Evolutionary conservation across 2,329 filamentous ascomycete species (phyloP), one percentile per base, ranked within the genome.

Genomic region (Monilinia polystroma): DNA sequence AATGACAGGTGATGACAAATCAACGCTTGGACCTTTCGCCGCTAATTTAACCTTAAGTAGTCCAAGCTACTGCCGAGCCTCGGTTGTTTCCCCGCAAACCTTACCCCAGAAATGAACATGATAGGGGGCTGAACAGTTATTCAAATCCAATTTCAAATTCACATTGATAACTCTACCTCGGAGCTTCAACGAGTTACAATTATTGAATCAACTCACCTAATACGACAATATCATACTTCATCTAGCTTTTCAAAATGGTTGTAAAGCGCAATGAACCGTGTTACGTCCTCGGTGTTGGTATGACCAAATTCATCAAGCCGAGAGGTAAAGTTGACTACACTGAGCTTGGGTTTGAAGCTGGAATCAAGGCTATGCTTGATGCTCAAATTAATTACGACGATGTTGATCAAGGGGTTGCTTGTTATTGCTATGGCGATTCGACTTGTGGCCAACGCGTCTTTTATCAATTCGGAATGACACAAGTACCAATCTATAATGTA

Each of bases 221-320:
- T 23, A 20, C 2, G 11, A 51, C n/a, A 43, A 5, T 10, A 43
- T 16, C 14, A 14, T 43, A 10, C 3, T 10, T 23, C 56, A 32
- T 11, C 2, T 7, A 3, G 1, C 7, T 10, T 16, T 12, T 54
- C 56, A 72, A 26, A 7, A 73, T 73, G 72, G 71, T 72, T 54
- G 70, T 71, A 55, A 72, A 72, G 63, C 72, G 67, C 76, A 72
- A 70, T 29, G 65, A 70, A 32, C 82, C 83, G 68, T 82, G 82
- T 83, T 98, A 98, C 83, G 91, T 98, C 77, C 87, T 98, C 69
- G 94, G 94, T 82, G 95, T 98, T 73, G 94, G 94, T 81, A 95
- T 98, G 92, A 98, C 94, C 81, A 96, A 96, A 81, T 98, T 98
- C 85, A 94, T 97, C 86, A 97, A 97, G 83, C 93, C 93, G 53